These are phyloP conservation scores for Diversispora eburnea DNA, from an alignment of 192 early-diverging fungal genomes.

Conservation along the genomic window DNA sequence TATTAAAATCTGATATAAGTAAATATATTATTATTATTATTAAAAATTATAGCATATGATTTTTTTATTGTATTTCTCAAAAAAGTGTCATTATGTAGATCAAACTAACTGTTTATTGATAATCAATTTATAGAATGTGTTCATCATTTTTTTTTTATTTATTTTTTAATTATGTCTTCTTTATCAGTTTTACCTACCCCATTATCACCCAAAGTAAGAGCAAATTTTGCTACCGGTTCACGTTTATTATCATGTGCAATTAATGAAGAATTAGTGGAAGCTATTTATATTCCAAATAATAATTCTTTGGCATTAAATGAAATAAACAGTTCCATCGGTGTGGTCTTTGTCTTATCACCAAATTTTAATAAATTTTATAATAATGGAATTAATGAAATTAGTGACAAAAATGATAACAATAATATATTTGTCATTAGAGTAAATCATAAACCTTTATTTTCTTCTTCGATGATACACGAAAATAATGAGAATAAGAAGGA, in stretches of 20 bases:
- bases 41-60: no score
- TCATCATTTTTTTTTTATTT: no score
- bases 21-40: no score
- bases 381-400: neutral
- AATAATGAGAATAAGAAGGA: no score
- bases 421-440: constrained; percentile 29
- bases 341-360: constrained; percentile 30
- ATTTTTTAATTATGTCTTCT: no score
- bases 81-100: no score
- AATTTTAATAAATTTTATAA: neutral
- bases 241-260: constrained; percentile 55
- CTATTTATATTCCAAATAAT: constrained; percentile 36
- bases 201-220: neutral
- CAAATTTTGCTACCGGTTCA: constrained; percentile 49
- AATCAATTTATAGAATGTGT: no score
- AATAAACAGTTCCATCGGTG: constrained; percentile 18
- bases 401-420: constrained; percentile 9
- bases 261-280: constrained; percentile 50
- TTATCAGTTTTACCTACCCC: no score
- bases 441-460: constrained; percentile 17
- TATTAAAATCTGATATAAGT: no score
- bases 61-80: no score
- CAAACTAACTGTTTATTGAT: no score
- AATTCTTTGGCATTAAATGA: constrained; percentile 12
- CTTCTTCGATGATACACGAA: neutral